These are phyloP conservation scores for Bryum argenteum DNA, from an alignment of 225 moss, liverwort and hornwort species.

Conservation along the genomic window DNA sequence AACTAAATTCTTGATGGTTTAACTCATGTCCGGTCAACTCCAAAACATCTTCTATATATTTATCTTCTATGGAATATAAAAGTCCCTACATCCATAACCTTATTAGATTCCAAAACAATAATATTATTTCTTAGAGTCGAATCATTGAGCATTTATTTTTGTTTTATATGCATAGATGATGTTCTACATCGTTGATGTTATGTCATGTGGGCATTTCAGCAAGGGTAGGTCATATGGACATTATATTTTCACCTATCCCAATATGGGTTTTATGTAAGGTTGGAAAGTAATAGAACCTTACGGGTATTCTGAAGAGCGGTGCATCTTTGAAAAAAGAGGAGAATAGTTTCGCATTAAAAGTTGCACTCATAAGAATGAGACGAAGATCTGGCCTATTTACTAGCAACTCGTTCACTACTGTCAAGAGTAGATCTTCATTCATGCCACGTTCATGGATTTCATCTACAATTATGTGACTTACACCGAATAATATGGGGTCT, in stretches of 20 bases:
- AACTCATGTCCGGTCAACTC: conserved; percentile 55
- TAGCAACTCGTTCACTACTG: conserved; percentile 66
- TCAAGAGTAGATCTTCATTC: conserved; percentile 87
- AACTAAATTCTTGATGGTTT: conserved; percentile 42
- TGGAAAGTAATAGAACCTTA: conserved; percentile 16
- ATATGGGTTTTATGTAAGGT: too few species aligned
- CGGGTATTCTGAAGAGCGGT: conserved; percentile 76
- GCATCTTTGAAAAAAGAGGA: conserved; percentile 74
- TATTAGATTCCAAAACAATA: not conserved
- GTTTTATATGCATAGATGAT: too few species aligned
- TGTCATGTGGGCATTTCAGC: too few species aligned
- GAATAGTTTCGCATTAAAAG: conserved; percentile 78
- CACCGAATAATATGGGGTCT: conserved; percentile 73
- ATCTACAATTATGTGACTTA: conserved; percentile 84
- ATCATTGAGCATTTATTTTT: too few species aligned
- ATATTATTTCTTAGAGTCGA: not conserved
- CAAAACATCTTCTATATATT: conserved; percentile 79
- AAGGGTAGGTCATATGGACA: too few species aligned
- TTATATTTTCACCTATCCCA: too few species aligned
- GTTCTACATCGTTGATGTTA: too few species aligned
- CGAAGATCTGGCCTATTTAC: conserved; percentile 61
- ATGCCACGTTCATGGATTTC: conserved; percentile 93
- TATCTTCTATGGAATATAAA: conserved; percentile 61
- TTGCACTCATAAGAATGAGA: conserved; percentile 84
- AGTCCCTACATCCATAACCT: conserved; percentile 59